Conservation (phyloP, 2,329 filamentous ascomycete species). For the Magnaporthales sp. region DNA sequence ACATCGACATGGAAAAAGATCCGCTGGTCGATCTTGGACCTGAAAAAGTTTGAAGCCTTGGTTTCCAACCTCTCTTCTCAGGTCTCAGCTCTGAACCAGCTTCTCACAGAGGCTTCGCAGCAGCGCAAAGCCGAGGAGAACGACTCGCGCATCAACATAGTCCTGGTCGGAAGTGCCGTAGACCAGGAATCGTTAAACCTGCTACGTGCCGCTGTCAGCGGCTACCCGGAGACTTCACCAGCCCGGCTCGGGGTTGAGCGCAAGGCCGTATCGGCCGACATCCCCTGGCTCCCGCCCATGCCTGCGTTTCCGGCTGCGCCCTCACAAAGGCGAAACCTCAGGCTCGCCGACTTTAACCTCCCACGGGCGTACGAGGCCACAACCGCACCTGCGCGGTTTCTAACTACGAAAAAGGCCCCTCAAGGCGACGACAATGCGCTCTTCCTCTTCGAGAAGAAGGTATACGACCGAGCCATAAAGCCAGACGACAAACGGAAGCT, state of each 20-base stretch:
- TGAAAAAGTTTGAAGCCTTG: slow-evolving; percentile 9
- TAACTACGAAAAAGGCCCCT: not conserved
- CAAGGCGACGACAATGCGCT: not conserved
- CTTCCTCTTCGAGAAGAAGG: slow-evolving; percentile 11
- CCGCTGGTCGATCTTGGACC: slow-evolving; percentile 10
- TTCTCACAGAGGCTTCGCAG: slow-evolving; percentile 9
- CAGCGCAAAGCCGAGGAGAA: slow-evolving; percentile 6
- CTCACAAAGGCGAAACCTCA: not conserved
- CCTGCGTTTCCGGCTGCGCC: not conserved
- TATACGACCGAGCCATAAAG: slow-evolving; percentile 7
- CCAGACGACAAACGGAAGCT: slow-evolving; percentile 7
- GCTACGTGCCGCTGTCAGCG: slow-evolving; percentile 9
- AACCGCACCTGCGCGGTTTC: not conserved
- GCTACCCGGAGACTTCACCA: slow-evolving; percentile 6
- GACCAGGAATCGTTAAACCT: slow-evolving; percentile 9
- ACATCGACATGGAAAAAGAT: slow-evolving; percentile 7
- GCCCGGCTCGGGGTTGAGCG: slow-evolving; percentile 9
- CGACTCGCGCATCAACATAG: slow-evolving; percentile 10
- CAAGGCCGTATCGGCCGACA: slow-evolving; percentile 8
- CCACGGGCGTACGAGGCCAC: not conserved
- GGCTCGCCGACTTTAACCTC: slow-evolving; percentile 1
- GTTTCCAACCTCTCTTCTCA: slow-evolving; percentile 8
- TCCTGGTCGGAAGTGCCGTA: slow-evolving; percentile 10
- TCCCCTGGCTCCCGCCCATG: not conserved
- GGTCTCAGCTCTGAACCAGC: slow-evolving; percentile 10